phyloP scores from a whole-genome alignment of 768 basidiomycete species.

The Vararia minispora region DNA sequence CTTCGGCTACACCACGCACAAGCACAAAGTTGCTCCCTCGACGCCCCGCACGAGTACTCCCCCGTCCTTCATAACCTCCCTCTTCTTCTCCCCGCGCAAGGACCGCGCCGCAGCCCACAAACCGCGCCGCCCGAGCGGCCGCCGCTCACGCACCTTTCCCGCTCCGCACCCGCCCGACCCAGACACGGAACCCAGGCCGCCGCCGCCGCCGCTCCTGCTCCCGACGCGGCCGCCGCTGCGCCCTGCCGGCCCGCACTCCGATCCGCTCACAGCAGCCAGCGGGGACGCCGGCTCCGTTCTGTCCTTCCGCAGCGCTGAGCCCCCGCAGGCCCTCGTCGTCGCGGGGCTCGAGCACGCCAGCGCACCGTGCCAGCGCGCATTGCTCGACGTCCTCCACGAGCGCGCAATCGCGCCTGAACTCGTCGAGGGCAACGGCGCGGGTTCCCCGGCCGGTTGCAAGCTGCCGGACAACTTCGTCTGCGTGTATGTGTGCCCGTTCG shows the following conservation, averaged over 20 bases:
- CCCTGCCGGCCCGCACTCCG: no score
- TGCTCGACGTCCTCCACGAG: constrained; percentile 42
- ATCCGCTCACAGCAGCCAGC: no score
- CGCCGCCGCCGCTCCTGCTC: constrained; percentile 16
- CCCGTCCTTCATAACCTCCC: not conserved
- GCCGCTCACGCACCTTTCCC: no score
- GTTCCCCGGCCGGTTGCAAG: constrained; percentile 27
- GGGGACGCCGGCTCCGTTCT: no score
- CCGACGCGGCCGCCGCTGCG: constrained; percentile 26
- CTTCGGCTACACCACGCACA: constrained; percentile 29
- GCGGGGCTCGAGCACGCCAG: constrained; percentile 59
- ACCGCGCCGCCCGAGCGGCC: not conserved
- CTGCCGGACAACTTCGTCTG: constrained; percentile 61
- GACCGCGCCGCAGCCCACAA: not conserved
- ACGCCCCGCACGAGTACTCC: not conserved
- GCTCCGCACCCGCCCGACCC: constrained; percentile 1
- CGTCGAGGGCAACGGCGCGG: constrained; percentile 20
- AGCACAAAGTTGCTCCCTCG: not conserved
- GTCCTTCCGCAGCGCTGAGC: constrained; percentile 20
- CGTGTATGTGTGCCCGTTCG: constrained; percentile 60
- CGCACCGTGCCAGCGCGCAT: constrained; percentile 42
- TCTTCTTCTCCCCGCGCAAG: constrained; percentile 1
- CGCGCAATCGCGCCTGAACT: constrained; percentile 37
- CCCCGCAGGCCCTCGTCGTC: constrained; percentile 52
- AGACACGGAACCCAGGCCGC: not conserved